Evolutionary conservation across 257 asterid species (phyloP).

Genomic region (Solanum verrucosum): DNA sequence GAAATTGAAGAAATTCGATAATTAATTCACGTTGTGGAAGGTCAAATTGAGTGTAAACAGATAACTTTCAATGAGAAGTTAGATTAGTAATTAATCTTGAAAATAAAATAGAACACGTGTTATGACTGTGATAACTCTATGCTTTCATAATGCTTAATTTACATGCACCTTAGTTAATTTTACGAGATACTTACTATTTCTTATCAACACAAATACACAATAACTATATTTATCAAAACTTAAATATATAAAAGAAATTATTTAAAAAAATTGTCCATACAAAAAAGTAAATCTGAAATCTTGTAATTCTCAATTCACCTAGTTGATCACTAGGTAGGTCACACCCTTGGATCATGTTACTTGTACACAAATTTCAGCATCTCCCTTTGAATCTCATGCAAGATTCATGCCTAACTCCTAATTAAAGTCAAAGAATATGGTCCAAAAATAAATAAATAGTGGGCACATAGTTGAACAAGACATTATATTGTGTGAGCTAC

Average conservation of each 20-base stretch:
- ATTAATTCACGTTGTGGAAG: too few relatives aligned
- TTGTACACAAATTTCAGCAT: background rate
- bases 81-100: background rate
- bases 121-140: background rate
- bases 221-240: background rate
- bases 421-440: background rate
- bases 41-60: background rate
- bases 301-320: background rate
- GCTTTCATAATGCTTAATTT: background rate
- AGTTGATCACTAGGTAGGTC: background rate
- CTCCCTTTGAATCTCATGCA: background rate
- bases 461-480: background rate
- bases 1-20: too few relatives aligned
- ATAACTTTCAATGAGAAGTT: background rate
- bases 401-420: background rate
- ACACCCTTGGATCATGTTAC: background rate
- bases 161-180: background rate
- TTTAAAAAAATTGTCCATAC: background rate
- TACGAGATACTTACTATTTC: background rate
- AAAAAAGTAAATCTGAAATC: background rate
- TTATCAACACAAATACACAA: background rate
- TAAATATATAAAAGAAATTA: background rate
- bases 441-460: background rate
- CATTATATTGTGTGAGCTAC: background rate
- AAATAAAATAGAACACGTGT: background rate